Base-by-base conservation (phyloP, 2,329 filamentous ascomycete genomes). In the Xylaria sp. region DNA sequence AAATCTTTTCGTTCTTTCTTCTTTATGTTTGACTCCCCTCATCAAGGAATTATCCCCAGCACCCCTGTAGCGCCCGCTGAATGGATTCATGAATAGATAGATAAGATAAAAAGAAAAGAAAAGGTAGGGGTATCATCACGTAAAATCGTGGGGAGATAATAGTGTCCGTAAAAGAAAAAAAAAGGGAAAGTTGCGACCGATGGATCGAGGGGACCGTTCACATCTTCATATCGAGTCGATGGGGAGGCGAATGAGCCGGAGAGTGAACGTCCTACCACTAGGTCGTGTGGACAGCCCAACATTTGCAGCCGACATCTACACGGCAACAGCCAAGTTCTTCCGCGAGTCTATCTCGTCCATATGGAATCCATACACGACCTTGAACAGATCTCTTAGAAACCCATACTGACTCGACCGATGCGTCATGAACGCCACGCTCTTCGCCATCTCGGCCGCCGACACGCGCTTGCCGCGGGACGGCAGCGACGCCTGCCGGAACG, bases 321-420 rank as follows among this genome's bases (percentile, higher is more conserved):
- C 84, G 20, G 82, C 81, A 68, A 92, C 91, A 69, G 86, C 89
- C 57, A 90, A 84, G 66, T 86, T 88, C 76, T 92, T 91, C 72
- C 91, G 85, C 63, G 85, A 83, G 56, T 91, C 89, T 0, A 89
- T 91, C 75, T 97, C 94, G 65, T 97, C 93, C 18, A 94, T 82
- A 57, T 91, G 88, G 76, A 95, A 95, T 3, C 93, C 92, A 79
- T 97, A 97, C 2, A 97, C 94, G 50, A 95, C 85, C 63, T 89
- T 88, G 82, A 93, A 98, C 15, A 98, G 84, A 75, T 97, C 94
- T 59, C 89, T 86, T 71, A 98, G 82, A 85, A 95, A 98, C 9
- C 84, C 84, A 80, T 96, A 96, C 75, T 94, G 89, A 66, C 89
- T 86, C 34, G 86, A 86, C 46, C 88, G 90, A 66, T 89, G 85